Evolutionary conservation across 352 stramenopile genomes (phyloP).

Genomic region (Aphanomyces astaci): DNA sequence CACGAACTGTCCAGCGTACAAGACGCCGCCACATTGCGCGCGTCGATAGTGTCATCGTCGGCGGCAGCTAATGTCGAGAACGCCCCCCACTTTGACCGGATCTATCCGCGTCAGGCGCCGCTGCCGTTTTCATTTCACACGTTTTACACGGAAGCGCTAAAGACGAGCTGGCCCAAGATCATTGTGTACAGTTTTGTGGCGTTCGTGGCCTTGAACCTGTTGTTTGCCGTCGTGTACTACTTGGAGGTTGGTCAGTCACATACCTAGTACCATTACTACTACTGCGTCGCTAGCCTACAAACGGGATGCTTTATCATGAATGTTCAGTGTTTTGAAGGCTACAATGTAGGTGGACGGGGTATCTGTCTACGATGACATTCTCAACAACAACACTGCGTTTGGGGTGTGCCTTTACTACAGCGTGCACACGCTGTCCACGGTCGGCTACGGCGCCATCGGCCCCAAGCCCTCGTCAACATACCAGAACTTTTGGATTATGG

Average conservation of each 20-base stretch:
- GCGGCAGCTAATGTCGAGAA: slow-evolving; percentile 60
- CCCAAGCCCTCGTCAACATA: slow-evolving; percentile 42
- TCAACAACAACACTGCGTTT: slow-evolving; percentile 31
- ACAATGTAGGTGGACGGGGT: slow-evolving; percentile 5
- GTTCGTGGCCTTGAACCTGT: slow-evolving; percentile 57
- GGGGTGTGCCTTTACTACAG: slow-evolving; percentile 73
- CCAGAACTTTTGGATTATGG: slow-evolving; percentile 69
- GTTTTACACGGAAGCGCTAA: slow-evolving; percentile 64
- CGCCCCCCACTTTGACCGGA: slow-evolving; percentile 66
- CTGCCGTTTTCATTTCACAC: slow-evolving; percentile 75
- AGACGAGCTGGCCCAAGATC: slow-evolving; percentile 61
- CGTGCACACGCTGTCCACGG: slow-evolving; percentile 72
- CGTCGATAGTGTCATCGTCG: neutral
- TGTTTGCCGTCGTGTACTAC: slow-evolving; percentile 61
- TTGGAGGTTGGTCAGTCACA: no score
- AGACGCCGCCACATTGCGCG: neutral
- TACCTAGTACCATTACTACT: no score
- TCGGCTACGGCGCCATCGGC: slow-evolving; percentile 71
- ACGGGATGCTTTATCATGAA: no score
- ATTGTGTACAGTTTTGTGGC: slow-evolving; percentile 58
- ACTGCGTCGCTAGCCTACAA: no score
- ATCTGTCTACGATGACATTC: neutral
- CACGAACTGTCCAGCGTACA: neutral
- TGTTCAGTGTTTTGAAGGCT: no score
- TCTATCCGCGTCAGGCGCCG: slow-evolving; percentile 62